Base-by-base conservation (phyloP, 331 rosid species). In the Telfairia occidentalis region DNA sequence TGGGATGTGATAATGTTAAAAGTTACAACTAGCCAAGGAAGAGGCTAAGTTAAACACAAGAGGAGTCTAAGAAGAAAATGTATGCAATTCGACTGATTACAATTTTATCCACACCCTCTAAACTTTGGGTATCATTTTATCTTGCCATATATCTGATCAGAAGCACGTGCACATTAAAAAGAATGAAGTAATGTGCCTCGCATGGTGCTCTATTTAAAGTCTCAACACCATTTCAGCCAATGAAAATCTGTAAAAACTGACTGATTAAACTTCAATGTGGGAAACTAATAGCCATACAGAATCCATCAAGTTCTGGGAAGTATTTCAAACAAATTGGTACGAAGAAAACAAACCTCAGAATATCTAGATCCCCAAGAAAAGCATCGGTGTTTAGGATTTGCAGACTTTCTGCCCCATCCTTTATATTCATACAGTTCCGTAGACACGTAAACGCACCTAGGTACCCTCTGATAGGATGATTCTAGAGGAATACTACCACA, bases 401-500 rank as follows among this genome's bases (percentile, higher is more conserved):
- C 96, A 26, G 96, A 85, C 85, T 85, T 92, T 79, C 97, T 90
- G 16, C 92, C 83, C 76, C 82, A 87, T 77, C 97, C 99, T 79
- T 85, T 90, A 61, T 89, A 87, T 82, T 95, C 96, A 78, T 81
- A 89, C 73, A 95, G 72, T 71, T 95, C 97, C 7, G 99, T 84
- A 38, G 97, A 92, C 79, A 92, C 89, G 71, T 92, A 92, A 1
- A 92, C 94, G 53, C 99, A 95, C 85, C 99, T 87, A 16, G 93
- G 73, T 52, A 89, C 80, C 75, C 87, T 86, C 78, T 92, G 99
- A 85, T 95, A 95, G 29, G 99, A 92, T 9, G 97, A 87, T 81
- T 95, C 99, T 86, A 95, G 76, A 66, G 99, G 97, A 82, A 95
- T 92, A 78, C 99, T 95, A 76, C 99, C 99, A 71, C 99, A 95